A percentile compares a stretch with the other conserved stretches of the same genome.
Evolutionary conservation across 1,139 yeast species (phyloP).

Genomic region (Diutina catenulata): DNA sequence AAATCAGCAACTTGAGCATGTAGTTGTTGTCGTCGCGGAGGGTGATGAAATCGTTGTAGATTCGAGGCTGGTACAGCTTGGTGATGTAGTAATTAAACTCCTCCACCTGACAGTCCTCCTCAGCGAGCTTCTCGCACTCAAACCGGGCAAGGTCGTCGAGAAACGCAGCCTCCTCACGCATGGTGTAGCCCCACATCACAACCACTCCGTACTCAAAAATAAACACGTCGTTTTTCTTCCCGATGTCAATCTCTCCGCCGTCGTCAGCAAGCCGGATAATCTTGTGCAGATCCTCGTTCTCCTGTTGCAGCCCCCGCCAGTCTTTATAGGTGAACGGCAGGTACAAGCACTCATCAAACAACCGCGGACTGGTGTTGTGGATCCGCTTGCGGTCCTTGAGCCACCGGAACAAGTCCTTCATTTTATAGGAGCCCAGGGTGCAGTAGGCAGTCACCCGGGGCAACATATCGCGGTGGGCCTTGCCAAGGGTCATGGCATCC

Average conservation of each 20-base stretch:
- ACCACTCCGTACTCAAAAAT: slow-evolving; percentile 92
- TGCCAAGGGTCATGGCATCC: slow-evolving; percentile 90
- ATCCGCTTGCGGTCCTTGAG: slow-evolving; percentile 63
- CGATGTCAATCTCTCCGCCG: slow-evolving; percentile 88
- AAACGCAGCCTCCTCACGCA: slow-evolving; percentile 74
- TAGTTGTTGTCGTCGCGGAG: slow-evolving; percentile 83
- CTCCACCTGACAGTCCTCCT: slow-evolving; percentile 86
- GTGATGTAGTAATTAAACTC: slow-evolving; percentile 93
- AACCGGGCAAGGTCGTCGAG: slow-evolving; percentile 74
- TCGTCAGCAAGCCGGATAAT: slow-evolving; percentile 75
- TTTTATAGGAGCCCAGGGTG: slow-evolving; percentile 83
- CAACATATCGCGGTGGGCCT: slow-evolving; percentile 69
- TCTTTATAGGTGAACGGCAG: slow-evolving; percentile 82
- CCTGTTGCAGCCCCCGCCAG: slow-evolving; percentile 41
- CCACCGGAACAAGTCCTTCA: slow-evolving; percentile 83
- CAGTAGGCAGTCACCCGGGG: slow-evolving; percentile 95
- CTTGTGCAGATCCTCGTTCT: slow-evolving; percentile 17
- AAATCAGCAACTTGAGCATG: slow-evolving; percentile 78
- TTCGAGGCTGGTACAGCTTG: slow-evolving; percentile 85
- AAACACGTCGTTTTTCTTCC: slow-evolving; percentile 69
- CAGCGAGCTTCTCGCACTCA: slow-evolving; percentile 82
- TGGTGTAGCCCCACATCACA: slow-evolving; percentile 89
- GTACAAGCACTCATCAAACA: slow-evolving; percentile 88
- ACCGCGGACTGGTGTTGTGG: slow-evolving; percentile 71
- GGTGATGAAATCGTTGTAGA: slow-evolving; percentile 89